Conservation (phyloP, 2,329 filamentous ascomycete genomes). For the Pseudocercospora pini-densiflorae region DNA sequence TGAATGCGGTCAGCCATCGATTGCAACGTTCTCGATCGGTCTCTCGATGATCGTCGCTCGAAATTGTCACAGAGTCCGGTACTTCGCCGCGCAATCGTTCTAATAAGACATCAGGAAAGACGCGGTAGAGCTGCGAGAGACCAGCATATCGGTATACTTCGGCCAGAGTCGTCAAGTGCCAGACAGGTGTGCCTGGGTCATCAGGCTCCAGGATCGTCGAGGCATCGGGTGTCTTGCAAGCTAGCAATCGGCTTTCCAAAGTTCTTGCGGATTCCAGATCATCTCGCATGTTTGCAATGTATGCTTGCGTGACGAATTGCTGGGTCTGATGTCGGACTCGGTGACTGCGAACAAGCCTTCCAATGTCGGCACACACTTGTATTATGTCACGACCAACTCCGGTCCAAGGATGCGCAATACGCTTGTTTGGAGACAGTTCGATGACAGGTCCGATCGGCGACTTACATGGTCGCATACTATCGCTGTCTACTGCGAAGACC, state of each 20-base stretch:
- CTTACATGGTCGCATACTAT: constrained; percentile 53
- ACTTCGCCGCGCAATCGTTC: constrained; percentile 15
- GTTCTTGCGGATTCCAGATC: constrained; percentile 40
- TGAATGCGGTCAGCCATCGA: constrained; percentile 57
- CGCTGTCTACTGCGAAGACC: constrained; percentile 46
- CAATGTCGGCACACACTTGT: constrained; percentile 52
- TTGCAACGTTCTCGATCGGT: constrained; percentile 34
- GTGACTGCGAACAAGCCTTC: constrained; percentile 38
- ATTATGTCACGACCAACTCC: constrained; percentile 53
- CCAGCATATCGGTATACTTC: constrained; percentile 60
- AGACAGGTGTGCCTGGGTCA: constrained; percentile 57
- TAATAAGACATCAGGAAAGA: constrained; percentile 49
- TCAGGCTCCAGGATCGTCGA: constrained; percentile 56
- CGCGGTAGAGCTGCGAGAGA: constrained; percentile 60
- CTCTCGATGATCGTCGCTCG: neutral
- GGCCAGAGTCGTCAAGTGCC: constrained; percentile 59
- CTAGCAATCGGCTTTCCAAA: constrained; percentile 56
- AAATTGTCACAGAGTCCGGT: constrained; percentile 14
- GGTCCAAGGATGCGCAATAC: constrained; percentile 49
- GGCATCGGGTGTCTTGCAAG: constrained; percentile 52
- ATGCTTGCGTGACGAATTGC: constrained; percentile 29
- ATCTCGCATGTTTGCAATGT: constrained; percentile 26
- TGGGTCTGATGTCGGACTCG: constrained; percentile 25
- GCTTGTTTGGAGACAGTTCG: constrained; percentile 25
- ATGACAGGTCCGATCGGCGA: constrained; percentile 39